These are phyloP conservation scores for Bjerkandera adusta DNA, from an alignment of 1,284 basidiomycete genomes.

Conservation along the genomic window DNA sequence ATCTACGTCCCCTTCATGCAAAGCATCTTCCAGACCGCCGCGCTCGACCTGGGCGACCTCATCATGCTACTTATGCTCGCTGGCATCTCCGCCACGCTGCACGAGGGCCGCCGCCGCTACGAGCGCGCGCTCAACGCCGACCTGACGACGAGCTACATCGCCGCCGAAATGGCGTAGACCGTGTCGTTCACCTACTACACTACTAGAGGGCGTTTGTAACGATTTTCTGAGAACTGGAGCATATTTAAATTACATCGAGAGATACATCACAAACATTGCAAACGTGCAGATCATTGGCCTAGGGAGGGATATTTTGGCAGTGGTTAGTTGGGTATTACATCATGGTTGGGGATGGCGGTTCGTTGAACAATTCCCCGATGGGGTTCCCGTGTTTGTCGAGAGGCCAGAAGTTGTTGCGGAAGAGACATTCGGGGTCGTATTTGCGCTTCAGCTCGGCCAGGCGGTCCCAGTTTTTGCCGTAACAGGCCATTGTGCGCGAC, in stretches of 20 bases:
- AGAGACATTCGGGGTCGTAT: conserved; percentile 75
- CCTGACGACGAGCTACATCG: conserved; percentile 32
- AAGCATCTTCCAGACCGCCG: conserved; percentile 90
- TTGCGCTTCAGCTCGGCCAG: conserved; percentile 65
- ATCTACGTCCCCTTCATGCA: conserved; percentile 93
- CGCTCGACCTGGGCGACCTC: conserved; percentile 70
- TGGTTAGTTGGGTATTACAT: too few species aligned
- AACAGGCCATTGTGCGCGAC: conserved; percentile 63
- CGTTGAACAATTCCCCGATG: conserved; percentile 50
- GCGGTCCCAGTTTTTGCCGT: conserved; percentile 70
- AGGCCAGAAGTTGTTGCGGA: conserved; percentile 79
- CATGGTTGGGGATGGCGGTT: conserved; percentile 38
- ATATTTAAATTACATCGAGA: background rate
- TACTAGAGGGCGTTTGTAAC: too few species aligned
- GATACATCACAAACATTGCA: background rate
- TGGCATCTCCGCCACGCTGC: conserved; percentile 65
- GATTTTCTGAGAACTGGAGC: background rate
- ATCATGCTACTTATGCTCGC: conserved; percentile 72
- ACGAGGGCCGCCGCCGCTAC: conserved; percentile 80
- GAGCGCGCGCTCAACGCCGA: conserved; percentile 55
- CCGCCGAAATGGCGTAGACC: conserved; percentile 47
- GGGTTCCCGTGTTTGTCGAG: conserved; percentile 48
- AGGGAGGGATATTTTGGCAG: too few species aligned
- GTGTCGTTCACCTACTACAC: too few species aligned
- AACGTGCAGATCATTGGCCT: background rate